Evolutionary conservation across 306 rosid genomes (phyloP).

Genomic region (Casuarina glauca): DNA sequence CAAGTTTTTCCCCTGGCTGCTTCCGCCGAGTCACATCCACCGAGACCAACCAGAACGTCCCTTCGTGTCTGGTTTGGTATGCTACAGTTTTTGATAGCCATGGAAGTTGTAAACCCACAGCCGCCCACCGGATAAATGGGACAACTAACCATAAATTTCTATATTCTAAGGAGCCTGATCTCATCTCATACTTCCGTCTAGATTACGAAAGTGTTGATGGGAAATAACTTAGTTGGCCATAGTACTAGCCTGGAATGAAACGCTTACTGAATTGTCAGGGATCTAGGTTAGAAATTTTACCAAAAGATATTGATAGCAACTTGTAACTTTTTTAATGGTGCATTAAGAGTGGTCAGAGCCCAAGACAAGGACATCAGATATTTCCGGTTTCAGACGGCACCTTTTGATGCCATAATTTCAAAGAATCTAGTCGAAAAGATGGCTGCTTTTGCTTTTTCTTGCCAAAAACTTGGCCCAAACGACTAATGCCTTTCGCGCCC

Average conservation of each 20-base stretch:
- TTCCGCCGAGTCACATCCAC: background rate
- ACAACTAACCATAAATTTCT: too few species aligned
- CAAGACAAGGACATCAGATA: background rate
- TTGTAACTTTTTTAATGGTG: too few species aligned
- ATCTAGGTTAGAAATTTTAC: background rate
- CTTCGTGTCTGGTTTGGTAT: too few species aligned
- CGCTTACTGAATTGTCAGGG: background rate
- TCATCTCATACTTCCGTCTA: too few species aligned
- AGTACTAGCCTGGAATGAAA: too few species aligned
- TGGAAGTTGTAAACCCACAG: too few species aligned
- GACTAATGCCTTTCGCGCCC: background rate
- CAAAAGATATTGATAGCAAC: background rate
- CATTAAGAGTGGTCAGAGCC: background rate
- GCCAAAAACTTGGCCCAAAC: background rate
- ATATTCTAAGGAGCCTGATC: too few species aligned
- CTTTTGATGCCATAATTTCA: background rate
- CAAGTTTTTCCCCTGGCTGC: too few species aligned
- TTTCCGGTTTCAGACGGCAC: background rate
- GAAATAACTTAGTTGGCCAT: background rate
- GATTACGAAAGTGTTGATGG: background rate
- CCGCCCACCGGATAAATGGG: too few species aligned
- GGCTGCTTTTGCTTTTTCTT: background rate
- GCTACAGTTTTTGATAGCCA: too few species aligned
- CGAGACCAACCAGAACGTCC: too few species aligned
- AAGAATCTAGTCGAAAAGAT: slow-evolving; percentile 4